Evolutionary conservation across 2,329 filamentous ascomycete species (phyloP).

Genomic region (Dactylellina parvicollis): DNA sequence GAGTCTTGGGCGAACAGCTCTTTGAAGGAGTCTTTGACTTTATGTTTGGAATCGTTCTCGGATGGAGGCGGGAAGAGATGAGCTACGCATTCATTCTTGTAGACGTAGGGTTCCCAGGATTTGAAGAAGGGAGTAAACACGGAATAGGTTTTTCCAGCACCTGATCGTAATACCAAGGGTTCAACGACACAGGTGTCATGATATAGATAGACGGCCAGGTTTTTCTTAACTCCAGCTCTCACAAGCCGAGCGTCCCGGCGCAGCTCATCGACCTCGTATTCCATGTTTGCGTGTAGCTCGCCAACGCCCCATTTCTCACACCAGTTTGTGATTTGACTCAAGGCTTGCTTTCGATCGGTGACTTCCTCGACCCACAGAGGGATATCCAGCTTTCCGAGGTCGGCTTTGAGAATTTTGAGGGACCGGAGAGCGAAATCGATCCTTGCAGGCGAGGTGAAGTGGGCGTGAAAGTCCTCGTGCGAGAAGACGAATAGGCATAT

Average conservation of each 20-base stretch:
- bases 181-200: conserved; percentile 86
- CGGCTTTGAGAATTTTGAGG: conserved; percentile 71
- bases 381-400: conserved; percentile 76
- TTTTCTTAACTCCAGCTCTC: conserved; percentile 69
- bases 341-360: conserved; percentile 71
- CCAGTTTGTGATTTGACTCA: conserved; percentile 71
- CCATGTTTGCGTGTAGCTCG: conserved; percentile 82
- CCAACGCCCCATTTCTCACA: conserved; percentile 76
- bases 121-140: conserved; percentile 87
- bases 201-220: conserved; percentile 74
- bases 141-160: conserved; percentile 79
- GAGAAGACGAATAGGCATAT: conserved; percentile 82
- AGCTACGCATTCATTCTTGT: conserved; percentile 74
- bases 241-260: conserved; percentile 77
- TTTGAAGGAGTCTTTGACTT: conserved; percentile 15
- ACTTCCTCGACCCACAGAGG: conserved; percentile 80
- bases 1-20: conserved; percentile 19
- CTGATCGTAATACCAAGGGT: conserved; percentile 64
- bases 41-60: conserved; percentile 65
- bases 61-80: conserved; percentile 69
- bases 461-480: conserved; percentile 84
- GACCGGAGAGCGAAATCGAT: conserved; percentile 85
- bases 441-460: conserved; percentile 75
- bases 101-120: conserved; percentile 77
- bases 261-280: conserved; percentile 92